A percentile compares a stretch with the other conserved stretches of the same genome.
phyloP scores from a whole-genome alignment of 176 grass and related monocot species.

The Oryza meyeriana region DNA sequence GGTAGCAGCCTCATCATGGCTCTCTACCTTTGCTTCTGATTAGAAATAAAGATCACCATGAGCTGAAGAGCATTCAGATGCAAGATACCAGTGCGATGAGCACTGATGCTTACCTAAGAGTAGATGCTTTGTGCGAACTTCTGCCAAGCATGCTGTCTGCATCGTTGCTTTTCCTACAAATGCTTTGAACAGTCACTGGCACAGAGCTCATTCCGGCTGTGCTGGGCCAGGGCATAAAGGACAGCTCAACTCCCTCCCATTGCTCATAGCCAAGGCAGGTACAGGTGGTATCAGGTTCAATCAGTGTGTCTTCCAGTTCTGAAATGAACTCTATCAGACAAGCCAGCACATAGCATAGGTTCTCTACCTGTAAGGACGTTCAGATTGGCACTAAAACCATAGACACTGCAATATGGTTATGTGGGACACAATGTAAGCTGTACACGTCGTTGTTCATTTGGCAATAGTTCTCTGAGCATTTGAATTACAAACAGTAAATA shows the following conservation, averaged over 20 bases:
- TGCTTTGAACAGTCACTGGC: not conserved
- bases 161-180: not conserved
- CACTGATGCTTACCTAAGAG: not conserved
- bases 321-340: not conserved
- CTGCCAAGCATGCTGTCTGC: not conserved
- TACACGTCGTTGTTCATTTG: not conserved
- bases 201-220: not conserved
- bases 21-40: not conserved
- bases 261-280: not conserved
- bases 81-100: not conserved
- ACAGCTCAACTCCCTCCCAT: not conserved
- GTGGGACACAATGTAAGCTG: conserved; percentile 7
- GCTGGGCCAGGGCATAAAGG: not conserved
- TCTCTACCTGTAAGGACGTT: not conserved
- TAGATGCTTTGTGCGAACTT: not conserved
- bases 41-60: not conserved
- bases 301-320: not conserved
- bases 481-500: conserved; percentile 20
- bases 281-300: not conserved
- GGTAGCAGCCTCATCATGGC: not conserved
- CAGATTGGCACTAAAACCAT: not conserved
- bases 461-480: not conserved
- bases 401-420: not conserved
- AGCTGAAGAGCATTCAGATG: not conserved
- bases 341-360: not conserved